These are phyloP conservation scores for Arthrobotrys musiformis DNA, from an alignment of 2,329 filamentous ascomycete genomes.

Conservation along the genomic window DNA sequence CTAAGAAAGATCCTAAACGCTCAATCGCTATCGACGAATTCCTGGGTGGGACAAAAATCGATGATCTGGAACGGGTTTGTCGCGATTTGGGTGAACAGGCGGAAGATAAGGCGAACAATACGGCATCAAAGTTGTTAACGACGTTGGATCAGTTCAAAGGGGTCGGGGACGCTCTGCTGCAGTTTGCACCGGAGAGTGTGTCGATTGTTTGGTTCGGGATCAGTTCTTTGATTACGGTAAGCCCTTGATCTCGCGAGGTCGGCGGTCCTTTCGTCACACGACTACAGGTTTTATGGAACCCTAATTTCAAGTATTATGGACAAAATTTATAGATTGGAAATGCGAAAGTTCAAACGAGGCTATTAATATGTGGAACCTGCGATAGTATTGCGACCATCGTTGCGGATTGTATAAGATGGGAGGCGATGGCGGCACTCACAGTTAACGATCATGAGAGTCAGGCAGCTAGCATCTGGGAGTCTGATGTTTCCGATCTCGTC, in stretches of 20 bases:
- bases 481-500: slow-evolving; percentile 32
- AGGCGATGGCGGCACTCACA: slow-evolving; percentile 22
- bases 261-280: no score
- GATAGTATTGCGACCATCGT: slow-evolving; percentile 43
- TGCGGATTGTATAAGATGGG: slow-evolving; percentile 38
- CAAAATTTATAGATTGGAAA: slow-evolving; percentile 45
- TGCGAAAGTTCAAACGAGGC: slow-evolving; percentile 32
- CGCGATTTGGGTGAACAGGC: slow-evolving; percentile 24
- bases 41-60: slow-evolving; percentile 1
- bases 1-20: slow-evolving; percentile 8
- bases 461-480: slow-evolving; percentile 39
- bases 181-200: slow-evolving; percentile 48
- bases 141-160: slow-evolving; percentile 37
- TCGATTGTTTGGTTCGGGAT: slow-evolving; percentile 49
- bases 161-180: slow-evolving; percentile 22
- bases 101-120: slow-evolving; percentile 49
- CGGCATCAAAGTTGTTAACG: slow-evolving; percentile 17
- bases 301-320: no score
- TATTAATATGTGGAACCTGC: slow-evolving; percentile 43
- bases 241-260: no score
- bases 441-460: neutral
- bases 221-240: slow-evolving; percentile 43
- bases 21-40: neutral
- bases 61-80: slow-evolving; percentile 21
- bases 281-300: no score